Percentiles rank a stretch among this genome's conserved stretches.
Conservation (phyloP, 1,139 yeast genomes). For the Saccharomycopsis phalli region DNA sequence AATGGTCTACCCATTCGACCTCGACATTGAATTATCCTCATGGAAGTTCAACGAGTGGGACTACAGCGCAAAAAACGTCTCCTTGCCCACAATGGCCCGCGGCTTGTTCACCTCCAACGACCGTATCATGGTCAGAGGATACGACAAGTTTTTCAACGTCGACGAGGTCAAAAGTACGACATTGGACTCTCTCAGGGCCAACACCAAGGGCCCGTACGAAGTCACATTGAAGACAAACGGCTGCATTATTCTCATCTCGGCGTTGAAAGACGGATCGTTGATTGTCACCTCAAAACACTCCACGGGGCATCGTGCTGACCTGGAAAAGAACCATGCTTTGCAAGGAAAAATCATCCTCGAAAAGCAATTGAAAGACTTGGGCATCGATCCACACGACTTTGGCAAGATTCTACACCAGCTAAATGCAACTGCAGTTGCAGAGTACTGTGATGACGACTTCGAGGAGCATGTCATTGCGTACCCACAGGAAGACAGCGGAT, state of each 20-base stretch:
- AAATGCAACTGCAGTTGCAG: conserved; percentile 81
- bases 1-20: conserved; percentile 1
- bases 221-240: conserved; percentile 89
- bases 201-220: conserved; percentile 69
- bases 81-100: conserved; percentile 67
- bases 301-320: conserved; percentile 53
- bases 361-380: conserved; percentile 38
- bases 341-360: conserved; percentile 59
- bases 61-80: conserved; percentile 47
- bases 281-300: conserved; percentile 86
- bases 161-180: conserved; percentile 52
- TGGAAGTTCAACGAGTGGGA: conserved; percentile 95
- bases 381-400: conserved; percentile 37
- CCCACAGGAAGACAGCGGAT: conserved; percentile 56
- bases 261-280: conserved; percentile 60
- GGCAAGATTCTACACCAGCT: conserved; percentile 44
- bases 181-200: conserved; percentile 34
- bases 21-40: conserved; percentile 7
- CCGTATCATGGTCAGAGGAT: conserved; percentile 70
- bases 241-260: conserved; percentile 79
- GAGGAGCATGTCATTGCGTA: conserved; percentile 92
- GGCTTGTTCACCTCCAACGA: conserved; percentile 59
- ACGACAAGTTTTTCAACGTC: conserved; percentile 87
- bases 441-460: conserved; percentile 83
- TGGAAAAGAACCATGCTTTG: conserved; percentile 59